These are phyloP conservation scores for Spergularia bocconei DNA, from an alignment of 148 eudicot genomes.

Conservation along the genomic window DNA sequence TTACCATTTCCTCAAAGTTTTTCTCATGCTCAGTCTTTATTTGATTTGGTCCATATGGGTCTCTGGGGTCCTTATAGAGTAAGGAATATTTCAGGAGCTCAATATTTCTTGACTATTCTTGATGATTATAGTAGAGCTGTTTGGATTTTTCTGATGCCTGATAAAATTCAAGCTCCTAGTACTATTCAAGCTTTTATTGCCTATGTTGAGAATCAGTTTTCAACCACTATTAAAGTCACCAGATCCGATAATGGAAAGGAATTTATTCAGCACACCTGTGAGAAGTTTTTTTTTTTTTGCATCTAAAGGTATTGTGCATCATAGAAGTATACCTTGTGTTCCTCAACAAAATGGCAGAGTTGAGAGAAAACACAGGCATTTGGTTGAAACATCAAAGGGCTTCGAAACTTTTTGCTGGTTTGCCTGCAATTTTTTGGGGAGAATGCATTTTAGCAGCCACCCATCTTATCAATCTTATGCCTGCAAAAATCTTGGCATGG, in stretches of 20 bases:
- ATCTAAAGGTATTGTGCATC: neutral
- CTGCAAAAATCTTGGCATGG: neutral
- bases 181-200: neutral
- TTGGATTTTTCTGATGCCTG: neutral
- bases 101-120: neutral
- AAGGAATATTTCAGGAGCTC: neutral
- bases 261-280: neutral
- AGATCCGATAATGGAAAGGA: neutral
- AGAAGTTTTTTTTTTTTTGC: neutral
- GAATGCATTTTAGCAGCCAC: neutral
- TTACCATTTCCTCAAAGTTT: neutral
- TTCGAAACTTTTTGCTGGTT: neutral
- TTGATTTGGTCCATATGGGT: neutral
- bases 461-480: neutral
- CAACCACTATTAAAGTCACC: neutral
- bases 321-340: neutral
- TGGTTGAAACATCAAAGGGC: neutral
- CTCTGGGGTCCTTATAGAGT: neutral
- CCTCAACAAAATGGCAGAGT: conserved; percentile 6
- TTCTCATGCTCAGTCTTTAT: neutral
- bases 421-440: neutral
- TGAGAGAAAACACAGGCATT: too few relatives aligned
- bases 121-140: neutral
- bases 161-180: neutral
- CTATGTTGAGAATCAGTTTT: neutral